phyloP scores from a whole-genome alignment of 2,329 filamentous ascomycete genomes.

The Elsinoe australis region DNA sequence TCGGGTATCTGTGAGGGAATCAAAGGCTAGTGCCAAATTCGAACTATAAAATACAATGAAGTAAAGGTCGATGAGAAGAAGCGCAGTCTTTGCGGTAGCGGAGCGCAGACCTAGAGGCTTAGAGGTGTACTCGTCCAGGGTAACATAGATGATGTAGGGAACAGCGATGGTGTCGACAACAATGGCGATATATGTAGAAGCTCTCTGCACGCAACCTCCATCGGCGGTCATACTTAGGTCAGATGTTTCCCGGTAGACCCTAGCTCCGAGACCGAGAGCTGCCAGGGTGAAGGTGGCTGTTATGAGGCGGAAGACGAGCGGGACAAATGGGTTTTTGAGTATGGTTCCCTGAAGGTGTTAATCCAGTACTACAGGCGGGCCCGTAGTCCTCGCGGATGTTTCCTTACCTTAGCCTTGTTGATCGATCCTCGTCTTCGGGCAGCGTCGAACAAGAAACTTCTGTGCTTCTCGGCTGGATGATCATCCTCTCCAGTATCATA shows the following conservation, averaged over 20 bases:
- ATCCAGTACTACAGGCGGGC: conserved; percentile 2
- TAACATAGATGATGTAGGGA: conserved; percentile 87
- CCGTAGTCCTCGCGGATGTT: background rate
- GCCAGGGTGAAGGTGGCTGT: conserved; percentile 77
- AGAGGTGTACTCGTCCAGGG: conserved; percentile 91
- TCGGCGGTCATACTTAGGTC: conserved; percentile 30
- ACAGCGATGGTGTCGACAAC: conserved; percentile 82
- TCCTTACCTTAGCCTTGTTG: conserved; percentile 49
- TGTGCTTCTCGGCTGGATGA: conserved; percentile 41
- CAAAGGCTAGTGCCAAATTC: conserved; percentile 83
- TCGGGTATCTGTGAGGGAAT: conserved; percentile 59
- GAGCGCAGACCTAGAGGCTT: conserved; percentile 83
- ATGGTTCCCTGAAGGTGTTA: conserved; percentile 45
- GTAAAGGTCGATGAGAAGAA: conserved; percentile 85
- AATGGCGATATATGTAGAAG: conserved; percentile 78
- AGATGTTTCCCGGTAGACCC: conserved; percentile 53
- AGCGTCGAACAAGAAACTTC: conserved; percentile 43
- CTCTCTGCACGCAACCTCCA: conserved; percentile 35
- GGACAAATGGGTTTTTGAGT: conserved; percentile 75
- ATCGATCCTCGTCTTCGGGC: conserved; percentile 46
- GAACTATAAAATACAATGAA: conserved; percentile 98
- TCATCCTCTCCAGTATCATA: conserved; percentile 52
- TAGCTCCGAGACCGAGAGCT: conserved; percentile 69
- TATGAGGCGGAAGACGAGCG: conserved; percentile 70
- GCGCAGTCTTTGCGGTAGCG: conserved; percentile 74